phyloP scores from a whole-genome alignment of 116 monocot species.

The Phalaenopsis hybrid region DNA sequence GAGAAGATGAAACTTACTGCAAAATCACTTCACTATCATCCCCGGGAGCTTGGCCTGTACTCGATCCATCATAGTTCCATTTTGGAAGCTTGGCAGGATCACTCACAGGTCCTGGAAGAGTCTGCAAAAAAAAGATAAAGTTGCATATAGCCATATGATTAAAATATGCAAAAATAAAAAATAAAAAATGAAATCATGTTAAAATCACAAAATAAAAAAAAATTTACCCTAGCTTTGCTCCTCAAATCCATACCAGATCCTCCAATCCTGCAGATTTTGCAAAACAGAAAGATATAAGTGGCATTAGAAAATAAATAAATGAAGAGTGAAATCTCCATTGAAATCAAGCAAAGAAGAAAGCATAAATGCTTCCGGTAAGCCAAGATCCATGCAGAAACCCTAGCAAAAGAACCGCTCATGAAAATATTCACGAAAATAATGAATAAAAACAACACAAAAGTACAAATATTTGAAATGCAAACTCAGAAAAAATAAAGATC shows the following conservation, averaged over 20 bases:
- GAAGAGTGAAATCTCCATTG: not conserved
- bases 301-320: not conserved
- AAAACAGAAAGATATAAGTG: not conserved
- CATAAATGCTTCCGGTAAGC: too few species aligned
- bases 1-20: conserved; percentile 30
- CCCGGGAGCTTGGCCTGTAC: conserved; percentile 87
- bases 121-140: conserved; percentile 31
- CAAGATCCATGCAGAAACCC: not conserved
- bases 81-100: conserved; percentile 71
- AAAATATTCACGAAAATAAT: not conserved
- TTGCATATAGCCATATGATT: not conserved
- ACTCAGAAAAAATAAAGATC: not conserved
- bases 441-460: not conserved
- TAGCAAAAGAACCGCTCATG: not conserved
- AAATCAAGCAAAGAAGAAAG: not conserved
- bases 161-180: not conserved
- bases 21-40: conserved; percentile 96
- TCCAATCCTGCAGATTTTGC: conserved; percentile 34
- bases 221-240: conserved; percentile 73
- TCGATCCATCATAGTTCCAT: conserved; percentile 96
- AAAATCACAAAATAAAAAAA: not conserved
- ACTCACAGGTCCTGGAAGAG: conserved; percentile 53
- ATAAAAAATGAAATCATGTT: not conserved
- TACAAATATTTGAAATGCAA: not conserved
- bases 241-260: conserved; percentile 67